Base-by-base conservation (phyloP, 2,329 filamentous ascomycete species). In the Rachicladosporium sp. region DNA sequence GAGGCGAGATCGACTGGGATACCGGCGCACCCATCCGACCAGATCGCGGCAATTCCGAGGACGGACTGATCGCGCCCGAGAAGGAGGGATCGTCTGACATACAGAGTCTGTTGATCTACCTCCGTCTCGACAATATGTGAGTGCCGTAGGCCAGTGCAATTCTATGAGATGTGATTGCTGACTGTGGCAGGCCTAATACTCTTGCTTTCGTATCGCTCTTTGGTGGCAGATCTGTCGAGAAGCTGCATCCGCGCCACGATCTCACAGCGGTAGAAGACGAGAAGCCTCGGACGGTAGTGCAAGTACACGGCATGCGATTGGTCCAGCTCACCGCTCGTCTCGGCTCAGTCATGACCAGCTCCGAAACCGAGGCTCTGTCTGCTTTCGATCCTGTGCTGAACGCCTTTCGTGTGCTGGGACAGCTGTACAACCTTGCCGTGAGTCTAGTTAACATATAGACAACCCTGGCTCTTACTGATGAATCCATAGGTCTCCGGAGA, bases 281-380 rank as follows among this genome's bases (percentile, higher is more conserved):
- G 35, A 52, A 54, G 21, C 11, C 11, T 15, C 27, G 62, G 36
- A 29, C 44, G 5, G 41, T 48, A 2, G 69, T 89, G 1, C 73
- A 82, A 53, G 80, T 87, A 0, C 85, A 93, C 51, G 89, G 87
- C 23, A 65, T 93, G 11, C 81, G 87, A 9, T 72, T 96, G n/a
- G 64, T 93, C 36, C 84, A 93, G 55, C 73, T 96, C 7, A 93
- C 85, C 0, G 87, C 95, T 51, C 86, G 89, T 71, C 82, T 84
- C 31, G 95, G 88, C 1, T 88, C 87, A 13, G 88, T 95, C 50
- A 96, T 96, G 89, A 81, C 84, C 50, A 85, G 93, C 8, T 80
- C 86, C 0, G 85, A 93, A 54, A 71, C 80, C 3, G 81, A 86
- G 30, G 84, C 89, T 35, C 73, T 60, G 60, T 65, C 51, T 54